These are phyloP conservation scores for Saccharomycopsis babjevae DNA, from an alignment of 805 yeast species.

Conservation along the genomic window DNA sequence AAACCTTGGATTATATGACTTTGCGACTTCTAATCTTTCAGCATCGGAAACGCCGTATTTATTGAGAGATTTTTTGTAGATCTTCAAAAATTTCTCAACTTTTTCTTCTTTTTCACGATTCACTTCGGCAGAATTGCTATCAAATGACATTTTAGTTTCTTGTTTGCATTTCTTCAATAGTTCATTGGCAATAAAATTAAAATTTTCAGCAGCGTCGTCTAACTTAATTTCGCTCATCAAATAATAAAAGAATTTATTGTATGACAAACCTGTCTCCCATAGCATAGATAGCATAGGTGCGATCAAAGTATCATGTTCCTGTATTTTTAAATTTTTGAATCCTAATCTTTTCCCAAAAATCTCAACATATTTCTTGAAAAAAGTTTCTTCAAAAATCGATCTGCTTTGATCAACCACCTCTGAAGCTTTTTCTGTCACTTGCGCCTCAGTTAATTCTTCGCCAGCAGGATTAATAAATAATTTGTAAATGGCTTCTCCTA, in stretches of 20 bases:
- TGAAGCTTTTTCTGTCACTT: constrained; percentile 51
- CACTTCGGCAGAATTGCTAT: constrained; percentile 22
- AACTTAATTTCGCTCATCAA: constrained; percentile 33
- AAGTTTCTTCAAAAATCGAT: constrained; percentile 52
- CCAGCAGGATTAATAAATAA: constrained; percentile 63
- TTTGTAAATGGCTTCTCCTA: constrained; percentile 79
- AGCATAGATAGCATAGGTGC: constrained; percentile 55
- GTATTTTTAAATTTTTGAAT: constrained; percentile 32
- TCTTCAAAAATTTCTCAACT: constrained; percentile 29
- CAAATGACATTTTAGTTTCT: constrained; percentile 16
- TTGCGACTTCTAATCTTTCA: constrained; percentile 34
- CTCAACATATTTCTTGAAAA: constrained; percentile 46
- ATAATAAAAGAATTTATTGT: constrained; percentile 63
- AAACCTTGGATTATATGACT: constrained; percentile 60
- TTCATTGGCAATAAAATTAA: constrained; percentile 19
- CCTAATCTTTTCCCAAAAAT: constrained; percentile 64
- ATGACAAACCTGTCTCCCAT: constrained; percentile 57
- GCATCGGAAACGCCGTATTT: constrained; percentile 30
- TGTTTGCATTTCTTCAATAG: constrained; percentile 23
- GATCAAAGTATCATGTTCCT: constrained; percentile 35
- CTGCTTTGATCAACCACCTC: constrained; percentile 53
- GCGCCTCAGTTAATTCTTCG: constrained; percentile 39
- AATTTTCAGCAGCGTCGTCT: constrained; percentile 17
- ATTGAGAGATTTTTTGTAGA: constrained; percentile 40
- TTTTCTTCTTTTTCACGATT: constrained; percentile 32